Percentiles rank a stretch among this genome's conserved stretches.
These are phyloP conservation scores for Hyphopichia homilentoma DNA, from an alignment of 805 yeast genomes.

Conservation along the genomic window DNA sequence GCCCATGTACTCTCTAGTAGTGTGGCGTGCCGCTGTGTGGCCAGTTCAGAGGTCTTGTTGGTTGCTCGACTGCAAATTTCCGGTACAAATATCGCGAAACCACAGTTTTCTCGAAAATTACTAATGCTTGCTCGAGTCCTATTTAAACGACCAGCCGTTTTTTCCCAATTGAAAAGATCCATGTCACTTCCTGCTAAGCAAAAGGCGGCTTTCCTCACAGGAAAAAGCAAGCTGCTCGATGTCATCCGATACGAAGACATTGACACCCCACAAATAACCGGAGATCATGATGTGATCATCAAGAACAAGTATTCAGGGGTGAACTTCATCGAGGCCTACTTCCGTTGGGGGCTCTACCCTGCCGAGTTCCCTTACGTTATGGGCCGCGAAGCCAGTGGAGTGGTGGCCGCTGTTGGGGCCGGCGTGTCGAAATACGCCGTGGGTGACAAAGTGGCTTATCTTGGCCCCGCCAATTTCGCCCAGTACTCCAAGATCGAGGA, in stretches of 20 bases:
- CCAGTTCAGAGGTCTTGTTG: no score
- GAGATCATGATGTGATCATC: conserved; percentile 56
- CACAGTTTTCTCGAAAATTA: no score
- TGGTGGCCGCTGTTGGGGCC: conserved; percentile 60
- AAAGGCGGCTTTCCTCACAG: conserved; percentile 50
- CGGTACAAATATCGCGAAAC: no score
- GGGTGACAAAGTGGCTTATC: conserved; percentile 71
- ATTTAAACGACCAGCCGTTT: no score
- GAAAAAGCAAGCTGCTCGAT: conserved; percentile 55
- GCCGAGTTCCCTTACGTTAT: conserved; percentile 53
- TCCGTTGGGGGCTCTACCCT: conserved; percentile 76
- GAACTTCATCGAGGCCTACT: conserved; percentile 80
- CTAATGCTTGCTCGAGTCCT: no score
- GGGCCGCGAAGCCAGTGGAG: conserved; percentile 77
- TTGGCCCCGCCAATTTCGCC: conserved; percentile 50
- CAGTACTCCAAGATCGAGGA: conserved; percentile 59
- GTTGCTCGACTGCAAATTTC: no score
- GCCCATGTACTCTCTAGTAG: no score
- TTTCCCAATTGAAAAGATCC: no score
- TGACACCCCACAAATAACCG: conserved; percentile 56
- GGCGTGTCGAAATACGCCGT: conserved; percentile 50
- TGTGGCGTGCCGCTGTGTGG: no score
- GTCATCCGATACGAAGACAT: conserved; percentile 54
- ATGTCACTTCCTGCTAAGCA: conserved; percentile 59
- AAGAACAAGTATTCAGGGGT: conserved; percentile 77